These are phyloP conservation scores for Heliosperma pusillum DNA, from an alignment of 148 eudicot genomes.

Conservation along the genomic window DNA sequence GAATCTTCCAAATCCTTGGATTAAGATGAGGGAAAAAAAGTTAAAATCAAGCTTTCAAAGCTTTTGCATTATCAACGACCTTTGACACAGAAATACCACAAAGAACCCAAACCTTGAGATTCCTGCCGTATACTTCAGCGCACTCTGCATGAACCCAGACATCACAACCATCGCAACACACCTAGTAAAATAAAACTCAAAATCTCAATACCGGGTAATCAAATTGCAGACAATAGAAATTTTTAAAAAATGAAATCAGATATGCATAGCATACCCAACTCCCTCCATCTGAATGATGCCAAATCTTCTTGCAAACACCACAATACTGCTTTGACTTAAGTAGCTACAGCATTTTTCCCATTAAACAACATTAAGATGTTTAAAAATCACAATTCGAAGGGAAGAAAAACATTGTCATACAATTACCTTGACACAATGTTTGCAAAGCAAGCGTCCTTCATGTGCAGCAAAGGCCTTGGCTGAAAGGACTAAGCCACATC, in stretches of 20 bases:
- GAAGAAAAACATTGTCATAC: neutral
- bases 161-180: constrained; percentile 94
- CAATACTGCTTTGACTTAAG: constrained; percentile 83
- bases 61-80: neutral
- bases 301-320: constrained; percentile 87
- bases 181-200: constrained; percentile 40
- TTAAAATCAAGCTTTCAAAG: constrained; percentile 10
- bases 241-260: neutral
- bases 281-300: constrained; percentile 96
- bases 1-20: constrained; percentile 47
- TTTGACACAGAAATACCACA: constrained; percentile 4
- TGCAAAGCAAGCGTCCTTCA: constrained; percentile 53
- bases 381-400: neutral
- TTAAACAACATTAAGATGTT: constrained; percentile 7
- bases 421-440: constrained; percentile 56
- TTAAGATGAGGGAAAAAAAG: neutral
- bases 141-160: constrained; percentile 97
- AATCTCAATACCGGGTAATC: neutral
- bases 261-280: constrained; percentile 63
- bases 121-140: constrained; percentile 54
- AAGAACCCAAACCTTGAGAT: constrained; percentile 57
- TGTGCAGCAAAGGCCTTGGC: constrained; percentile 40
- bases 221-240: neutral
- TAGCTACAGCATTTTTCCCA: constrained; percentile 42
- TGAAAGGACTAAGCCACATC: constrained; percentile 70